Percentiles rank a stretch among this genome's conserved stretches.
Evolutionary conservation across 176 grass and related monocot genomes (phyloP).

Genomic region (Elymus sibiricus): DNA sequence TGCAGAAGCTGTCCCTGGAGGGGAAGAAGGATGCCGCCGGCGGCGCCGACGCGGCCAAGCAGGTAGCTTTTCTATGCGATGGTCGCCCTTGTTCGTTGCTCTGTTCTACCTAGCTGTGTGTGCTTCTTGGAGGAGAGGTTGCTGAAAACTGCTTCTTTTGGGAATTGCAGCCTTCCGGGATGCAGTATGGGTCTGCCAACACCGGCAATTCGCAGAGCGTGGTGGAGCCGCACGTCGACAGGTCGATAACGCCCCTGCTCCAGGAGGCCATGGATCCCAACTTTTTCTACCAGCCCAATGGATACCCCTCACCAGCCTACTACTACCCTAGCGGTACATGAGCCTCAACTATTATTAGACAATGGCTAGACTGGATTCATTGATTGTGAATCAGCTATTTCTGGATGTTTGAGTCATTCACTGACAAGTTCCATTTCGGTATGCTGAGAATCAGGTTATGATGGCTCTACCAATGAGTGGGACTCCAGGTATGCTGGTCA

Average conservation of each 20-base stretch:
- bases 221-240: constrained; percentile 32
- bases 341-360: background rate
- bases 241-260: constrained; percentile 70
- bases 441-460: constrained; percentile 63
- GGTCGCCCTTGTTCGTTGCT: background rate
- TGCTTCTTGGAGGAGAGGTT: background rate
- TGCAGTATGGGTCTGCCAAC: constrained; percentile 50
- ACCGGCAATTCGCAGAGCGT: constrained; percentile 36
- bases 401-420: background rate
- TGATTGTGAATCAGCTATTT: background rate
- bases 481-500: constrained; percentile 59
- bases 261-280: constrained; percentile 78
- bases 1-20: constrained; percentile 78
- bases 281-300: constrained; percentile 60
- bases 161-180: constrained; percentile 41
- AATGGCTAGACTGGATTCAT: background rate
- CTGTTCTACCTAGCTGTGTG: background rate
- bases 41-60: constrained; percentile 44
- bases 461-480: constrained; percentile 82
- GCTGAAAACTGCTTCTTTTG: background rate
- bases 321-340: constrained; percentile 57
- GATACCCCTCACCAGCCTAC: constrained; percentile 53
- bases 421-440: background rate
- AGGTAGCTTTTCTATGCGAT: constrained; percentile 33
- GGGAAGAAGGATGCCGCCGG: constrained; percentile 54